Percentiles rank a stretch among this genome's conserved stretches.
These are phyloP conservation scores for Calycina marina DNA, from an alignment of 2,329 filamentous ascomycete genomes.

Conservation along the genomic window DNA sequence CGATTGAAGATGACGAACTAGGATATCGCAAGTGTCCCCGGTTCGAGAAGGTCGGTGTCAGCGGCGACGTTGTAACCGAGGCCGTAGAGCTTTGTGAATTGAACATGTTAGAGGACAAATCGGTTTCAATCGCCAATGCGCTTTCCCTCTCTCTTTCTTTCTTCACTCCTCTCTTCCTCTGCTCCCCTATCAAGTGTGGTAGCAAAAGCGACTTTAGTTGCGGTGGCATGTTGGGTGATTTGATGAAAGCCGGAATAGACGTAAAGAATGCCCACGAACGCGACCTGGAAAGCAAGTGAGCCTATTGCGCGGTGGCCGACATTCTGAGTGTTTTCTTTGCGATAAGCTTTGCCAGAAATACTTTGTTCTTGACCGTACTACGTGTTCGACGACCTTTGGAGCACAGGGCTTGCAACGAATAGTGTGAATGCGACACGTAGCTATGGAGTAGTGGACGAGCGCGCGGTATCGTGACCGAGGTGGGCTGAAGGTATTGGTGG, in stretches of 20 bases:
- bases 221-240: slow-evolving; percentile 19
- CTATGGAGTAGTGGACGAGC: too few relatives aligned
- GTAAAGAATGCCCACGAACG: too few relatives aligned
- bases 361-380: slow-evolving; percentile 8
- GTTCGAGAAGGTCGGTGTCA: slow-evolving; percentile 52
- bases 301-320: slow-evolving; percentile 13
- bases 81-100: slow-evolving; percentile 31
- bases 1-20: slow-evolving; percentile 68
- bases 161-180: slow-evolving; percentile 33
- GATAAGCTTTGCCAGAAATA: slow-evolving; percentile 8
- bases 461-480: too few relatives aligned
- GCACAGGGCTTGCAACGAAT: slow-evolving; percentile 4
- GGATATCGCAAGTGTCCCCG: slow-evolving; percentile 49
- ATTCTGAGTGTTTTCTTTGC: slow-evolving; percentile 13
- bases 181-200: slow-evolving; percentile 37
- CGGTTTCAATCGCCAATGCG: slow-evolving; percentile 18
- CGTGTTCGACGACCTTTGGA: slow-evolving; percentile 18
- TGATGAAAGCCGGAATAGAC: too few relatives aligned
- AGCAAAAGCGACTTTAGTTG: slow-evolving; percentile 38
- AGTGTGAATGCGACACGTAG: too few relatives aligned
- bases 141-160: slow-evolving; percentile 31
- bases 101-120: slow-evolving; percentile 17
- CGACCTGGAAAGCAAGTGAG: slow-evolving; percentile 1
- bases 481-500: too few relatives aligned
- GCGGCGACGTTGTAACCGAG: slow-evolving; percentile 55